Base-by-base conservation (phyloP, 164 flowering plant genomes). In the Protea cynaroides region DNA sequence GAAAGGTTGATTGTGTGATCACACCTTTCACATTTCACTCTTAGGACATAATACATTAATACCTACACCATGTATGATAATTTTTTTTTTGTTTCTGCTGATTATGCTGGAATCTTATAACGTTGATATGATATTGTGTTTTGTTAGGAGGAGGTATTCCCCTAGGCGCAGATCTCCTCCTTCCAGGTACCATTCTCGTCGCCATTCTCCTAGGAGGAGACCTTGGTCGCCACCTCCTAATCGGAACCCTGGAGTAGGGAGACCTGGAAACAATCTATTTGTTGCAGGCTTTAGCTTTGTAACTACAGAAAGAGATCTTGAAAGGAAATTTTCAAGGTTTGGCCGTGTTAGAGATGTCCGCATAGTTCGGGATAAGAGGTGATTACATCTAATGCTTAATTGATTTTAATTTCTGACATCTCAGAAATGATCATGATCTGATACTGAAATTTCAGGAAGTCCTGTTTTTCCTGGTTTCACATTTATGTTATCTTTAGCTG, bases 331-430 rank as follows among this genome's bases (percentile, higher is more conserved):
- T 59, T 79, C 78, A 19, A 73, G 77, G 69, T 79, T 73, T 66
- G 79, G 82, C 50, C 75, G 74, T 53, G 82, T 79, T 43, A 67
- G 69, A 59, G 75, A 76, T 73, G 75, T 79, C 65, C 82, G 82
- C 52, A 76, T 79, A n/a, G 78, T 79, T 69, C 79, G 82, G 55
- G 82, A 79, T 62, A 79, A 67, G 72, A 79, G 82, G 82, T 79
- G 61, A 72, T 7, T 24, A 13, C 25, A 19, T 37, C 34, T 51
- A 24, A 3, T 40, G 50, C 38, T 52, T 49, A 36, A 36, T 49
- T 66, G 49, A 25, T 34, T 40, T 49, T 59, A 12, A 43, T n/a
- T 64, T 37, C 34, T 24, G 14, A 59, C 17, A n/a, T 15, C 40
- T 34, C 12, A 10, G 4, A 44, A 29, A 15, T 21, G 23, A 18